A percentile compares a stretch with the other conserved stretches of the same genome.
Evolutionary conservation across 345 rosid genomes (phyloP).

Genomic region (Camelina hispida): DNA sequence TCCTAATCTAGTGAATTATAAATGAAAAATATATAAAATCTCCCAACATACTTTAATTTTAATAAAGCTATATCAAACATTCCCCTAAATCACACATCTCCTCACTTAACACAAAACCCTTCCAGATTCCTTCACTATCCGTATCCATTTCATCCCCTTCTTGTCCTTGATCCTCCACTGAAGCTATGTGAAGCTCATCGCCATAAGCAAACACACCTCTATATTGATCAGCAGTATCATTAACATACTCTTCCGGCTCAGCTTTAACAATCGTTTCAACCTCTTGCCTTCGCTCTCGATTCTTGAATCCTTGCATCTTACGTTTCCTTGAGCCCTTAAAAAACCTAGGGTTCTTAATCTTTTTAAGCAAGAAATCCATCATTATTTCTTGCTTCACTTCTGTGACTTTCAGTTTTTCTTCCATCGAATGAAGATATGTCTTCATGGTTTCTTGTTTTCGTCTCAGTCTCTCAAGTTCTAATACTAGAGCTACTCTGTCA

Average conservation of each 20-base stretch:
- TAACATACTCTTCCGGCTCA: constrained; percentile 50
- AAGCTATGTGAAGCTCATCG: constrained; percentile 33
- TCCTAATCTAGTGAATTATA: no score
- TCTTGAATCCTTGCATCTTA: constrained; percentile 51
- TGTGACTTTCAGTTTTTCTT: constrained; percentile 51
- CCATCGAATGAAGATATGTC: constrained; percentile 57
- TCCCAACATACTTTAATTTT: neutral
- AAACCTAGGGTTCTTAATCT: constrained; percentile 57
- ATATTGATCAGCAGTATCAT: constrained; percentile 44
- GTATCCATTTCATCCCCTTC: constrained; percentile 34
- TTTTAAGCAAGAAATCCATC: constrained; percentile 70
- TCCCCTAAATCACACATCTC: constrained; percentile 41
- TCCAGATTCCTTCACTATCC: constrained; percentile 53
- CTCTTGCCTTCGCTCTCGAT: constrained; percentile 38
- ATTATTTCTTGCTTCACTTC: constrained; percentile 62
- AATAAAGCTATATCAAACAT: constrained; percentile 25
- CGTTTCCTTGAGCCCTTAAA: constrained; percentile 49
- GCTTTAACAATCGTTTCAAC: constrained; percentile 46
- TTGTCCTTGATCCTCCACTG: constrained; percentile 35
- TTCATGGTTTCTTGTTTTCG: constrained; percentile 57
- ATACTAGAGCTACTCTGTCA: constrained; percentile 57
- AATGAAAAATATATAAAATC: neutral
- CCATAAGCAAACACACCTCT: constrained; percentile 46
- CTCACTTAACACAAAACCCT: constrained; percentile 52
- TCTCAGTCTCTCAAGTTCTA: constrained; percentile 60